Evolutionary conservation across 257 asterid species (phyloP).

Genomic region (Eucommia ulmoides): DNA sequence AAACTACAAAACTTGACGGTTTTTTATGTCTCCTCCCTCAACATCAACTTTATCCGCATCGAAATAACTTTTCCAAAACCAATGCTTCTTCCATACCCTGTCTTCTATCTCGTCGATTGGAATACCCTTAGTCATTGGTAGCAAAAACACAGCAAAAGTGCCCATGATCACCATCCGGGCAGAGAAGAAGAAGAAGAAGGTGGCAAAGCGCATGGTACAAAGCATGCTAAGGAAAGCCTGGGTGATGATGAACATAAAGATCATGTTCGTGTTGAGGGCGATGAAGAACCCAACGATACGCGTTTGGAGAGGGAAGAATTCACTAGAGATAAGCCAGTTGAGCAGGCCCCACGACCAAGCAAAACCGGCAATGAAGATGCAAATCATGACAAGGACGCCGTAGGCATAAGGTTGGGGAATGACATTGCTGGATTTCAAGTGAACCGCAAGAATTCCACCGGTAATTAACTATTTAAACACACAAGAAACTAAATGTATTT

Average conservation of each 20-base stretch:
- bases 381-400: not conserved
- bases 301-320: not conserved
- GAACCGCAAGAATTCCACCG: not conserved
- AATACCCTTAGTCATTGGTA: not conserved
- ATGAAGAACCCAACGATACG: not conserved
- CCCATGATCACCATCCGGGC: not conserved
- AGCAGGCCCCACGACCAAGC: slow-evolving; percentile 1
- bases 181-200: not conserved
- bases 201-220: not conserved
- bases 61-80: not conserved
- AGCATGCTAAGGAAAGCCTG: not conserved
- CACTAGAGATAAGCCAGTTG: not conserved
- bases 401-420: not conserved
- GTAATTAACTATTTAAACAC: not conserved
- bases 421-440: no score
- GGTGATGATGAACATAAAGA: not conserved
- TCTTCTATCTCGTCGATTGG: not conserved
- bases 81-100: not conserved
- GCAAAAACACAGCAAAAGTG: not conserved
- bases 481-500: no score
- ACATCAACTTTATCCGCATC: no score
- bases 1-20: no score
- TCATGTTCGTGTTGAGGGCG: not conserved
- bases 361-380: not conserved
- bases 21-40: no score